Conservation (phyloP, 1,284 basidiomycete species). For the Microbotryum silenes-acaulis region DNA sequence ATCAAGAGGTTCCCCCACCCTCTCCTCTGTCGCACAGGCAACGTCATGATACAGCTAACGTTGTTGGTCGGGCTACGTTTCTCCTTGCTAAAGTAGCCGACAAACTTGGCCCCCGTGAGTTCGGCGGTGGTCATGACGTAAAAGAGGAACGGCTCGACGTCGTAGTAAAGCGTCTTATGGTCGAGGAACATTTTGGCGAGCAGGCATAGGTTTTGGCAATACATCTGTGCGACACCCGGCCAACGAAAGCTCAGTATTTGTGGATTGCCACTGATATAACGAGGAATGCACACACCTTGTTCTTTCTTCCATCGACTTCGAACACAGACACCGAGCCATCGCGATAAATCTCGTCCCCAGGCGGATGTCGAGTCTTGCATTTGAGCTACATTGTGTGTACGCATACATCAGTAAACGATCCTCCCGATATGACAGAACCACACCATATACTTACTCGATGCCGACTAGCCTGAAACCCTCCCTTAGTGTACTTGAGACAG, state of each 20-base stretch:
- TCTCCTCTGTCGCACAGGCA: constrained; percentile 86
- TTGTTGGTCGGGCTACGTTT: constrained; percentile 94
- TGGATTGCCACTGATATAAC: neutral
- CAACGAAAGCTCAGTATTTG: neutral
- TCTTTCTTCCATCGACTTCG: constrained; percentile 95
- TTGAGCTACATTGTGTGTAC: constrained; percentile 56
- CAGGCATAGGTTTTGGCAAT: constrained; percentile 98
- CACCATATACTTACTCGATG: constrained; percentile 60
- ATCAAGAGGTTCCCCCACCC: constrained; percentile 93
- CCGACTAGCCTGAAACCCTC: constrained; percentile 73
- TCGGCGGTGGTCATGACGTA: constrained; percentile 91
- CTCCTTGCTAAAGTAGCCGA: constrained; percentile 99
- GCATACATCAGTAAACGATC: neutral
- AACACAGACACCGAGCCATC: constrained; percentile 84
- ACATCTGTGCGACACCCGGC: constrained; percentile 56
- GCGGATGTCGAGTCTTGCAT: constrained; percentile 89
- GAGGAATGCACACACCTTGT: constrained; percentile 56
- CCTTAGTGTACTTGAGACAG: constrained; percentile 98
- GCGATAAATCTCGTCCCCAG: constrained; percentile 96
- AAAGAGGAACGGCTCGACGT: constrained; percentile 98
- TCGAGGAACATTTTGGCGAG: constrained; percentile 99
- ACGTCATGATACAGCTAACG: constrained; percentile 98
- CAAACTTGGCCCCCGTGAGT: constrained; percentile 82
- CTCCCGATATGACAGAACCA: constrained; percentile 1
- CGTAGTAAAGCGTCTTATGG: constrained; percentile 98